Percentiles rank a stretch among this genome's conserved stretches.
These are phyloP conservation scores for Sodiomyces alkalinus DNA, from an alignment of 2,329 filamentous ascomycete genomes.

Conservation along the genomic window DNA sequence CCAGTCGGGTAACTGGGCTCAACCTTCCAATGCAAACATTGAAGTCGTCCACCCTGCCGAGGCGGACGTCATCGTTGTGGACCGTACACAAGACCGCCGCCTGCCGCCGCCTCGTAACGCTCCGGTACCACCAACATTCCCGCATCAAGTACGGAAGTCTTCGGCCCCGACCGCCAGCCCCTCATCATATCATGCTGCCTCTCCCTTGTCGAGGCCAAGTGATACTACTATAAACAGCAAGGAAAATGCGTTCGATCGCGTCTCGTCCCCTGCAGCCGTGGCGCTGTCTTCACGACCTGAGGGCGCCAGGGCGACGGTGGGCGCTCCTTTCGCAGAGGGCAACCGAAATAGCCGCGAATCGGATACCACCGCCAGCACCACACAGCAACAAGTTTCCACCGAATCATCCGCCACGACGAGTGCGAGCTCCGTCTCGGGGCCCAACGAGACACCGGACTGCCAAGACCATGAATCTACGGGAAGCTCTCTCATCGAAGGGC, in stretches of 20 bases:
- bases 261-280: too few species aligned
- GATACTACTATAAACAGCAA: too few species aligned
- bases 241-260: too few species aligned
- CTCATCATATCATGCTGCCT: too few species aligned
- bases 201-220: too few species aligned
- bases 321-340: slow-evolving; percentile 20
- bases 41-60: slow-evolving; percentile 20
- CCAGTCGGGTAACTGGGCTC: slow-evolving; percentile 34
- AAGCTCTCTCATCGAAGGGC: slow-evolving; percentile 33
- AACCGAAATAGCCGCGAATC: slow-evolving; percentile 38
- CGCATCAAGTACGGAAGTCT: too few species aligned
- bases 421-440: slow-evolving; percentile 37
- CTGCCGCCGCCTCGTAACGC: slow-evolving; percentile 18
- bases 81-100: slow-evolving; percentile 14
- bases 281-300: too few species aligned
- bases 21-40: slow-evolving; percentile 36
- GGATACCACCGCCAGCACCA: slow-evolving; percentile 31
- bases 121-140: slow-evolving; percentile 23
- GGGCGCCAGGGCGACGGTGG: too few species aligned
- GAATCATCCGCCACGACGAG: slow-evolving; percentile 40
- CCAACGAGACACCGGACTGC: slow-evolving; percentile 30
- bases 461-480: slow-evolving; percentile 30
- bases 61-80: slow-evolving; percentile 12
- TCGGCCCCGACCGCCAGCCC: too few species aligned
- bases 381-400: slow-evolving; percentile 31